Evolutionary conservation across 2,329 filamentous ascomycete species (phyloP).

Genomic region (Lasiodiplodia hormozganensis): DNA sequence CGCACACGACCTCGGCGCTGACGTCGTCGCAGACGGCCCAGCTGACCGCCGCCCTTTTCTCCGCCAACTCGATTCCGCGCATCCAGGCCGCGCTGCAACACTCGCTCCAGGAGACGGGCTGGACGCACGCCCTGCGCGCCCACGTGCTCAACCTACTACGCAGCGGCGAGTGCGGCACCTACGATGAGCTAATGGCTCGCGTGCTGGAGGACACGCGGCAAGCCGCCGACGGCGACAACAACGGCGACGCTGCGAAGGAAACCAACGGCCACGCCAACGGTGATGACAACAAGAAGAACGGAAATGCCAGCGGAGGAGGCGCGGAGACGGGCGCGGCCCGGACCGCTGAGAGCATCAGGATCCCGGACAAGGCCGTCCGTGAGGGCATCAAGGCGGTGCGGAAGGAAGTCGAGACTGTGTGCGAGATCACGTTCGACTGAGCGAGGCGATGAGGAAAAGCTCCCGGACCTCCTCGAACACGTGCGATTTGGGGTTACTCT

Average conservation of each 20-base stretch:
- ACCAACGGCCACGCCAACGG: slow-evolving; percentile 28
- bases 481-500: neutral
- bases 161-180: slow-evolving; percentile 63
- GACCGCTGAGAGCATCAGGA: slow-evolving; percentile 44
- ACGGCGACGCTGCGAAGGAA: slow-evolving; percentile 34
- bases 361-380: slow-evolving; percentile 57
- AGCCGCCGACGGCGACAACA: slow-evolving; percentile 39
- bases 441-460: neutral
- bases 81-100: slow-evolving; percentile 63
- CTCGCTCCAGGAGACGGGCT: slow-evolving; percentile 64
- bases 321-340: slow-evolving; percentile 46
- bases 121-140: slow-evolving; percentile 62
- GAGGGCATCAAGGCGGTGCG: slow-evolving; percentile 60
- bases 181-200: slow-evolving; percentile 62
- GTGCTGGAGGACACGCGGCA: slow-evolving; percentile 57
- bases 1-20: slow-evolving; percentile 48
- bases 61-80: slow-evolving; percentile 58
- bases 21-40: slow-evolving; percentile 49
- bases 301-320: slow-evolving; percentile 31
- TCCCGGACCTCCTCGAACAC: neutral
- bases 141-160: slow-evolving; percentile 64
- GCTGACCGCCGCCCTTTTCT: slow-evolving; percentile 55
- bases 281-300: slow-evolving; percentile 33
- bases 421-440: slow-evolving; percentile 44
- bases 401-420: slow-evolving; percentile 59